Evolutionary conservation across 2,329 filamentous ascomycete species (phyloP).

Genomic region (Emergomyces pasteurianus): DNA sequence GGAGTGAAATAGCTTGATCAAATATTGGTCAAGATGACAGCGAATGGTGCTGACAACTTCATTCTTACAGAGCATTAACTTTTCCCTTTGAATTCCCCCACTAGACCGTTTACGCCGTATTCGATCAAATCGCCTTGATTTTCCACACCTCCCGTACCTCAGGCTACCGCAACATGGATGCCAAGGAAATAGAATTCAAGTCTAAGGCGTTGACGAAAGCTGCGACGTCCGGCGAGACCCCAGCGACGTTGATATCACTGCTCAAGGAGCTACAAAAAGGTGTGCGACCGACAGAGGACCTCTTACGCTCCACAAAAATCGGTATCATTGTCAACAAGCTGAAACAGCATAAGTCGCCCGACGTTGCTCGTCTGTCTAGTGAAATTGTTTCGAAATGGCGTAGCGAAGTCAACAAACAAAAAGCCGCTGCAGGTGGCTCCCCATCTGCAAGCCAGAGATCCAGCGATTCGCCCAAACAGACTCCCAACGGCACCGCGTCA

Average conservation of each 20-base stretch:
- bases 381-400: slow-evolving; percentile 66
- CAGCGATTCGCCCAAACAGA: slow-evolving; percentile 32
- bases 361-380: slow-evolving; percentile 60
- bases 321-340: slow-evolving; percentile 81
- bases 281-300: slow-evolving; percentile 73
- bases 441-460: slow-evolving; percentile 28
- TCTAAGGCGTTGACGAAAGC: slow-evolving; percentile 74
- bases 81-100: not conserved
- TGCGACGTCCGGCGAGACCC: slow-evolving; percentile 59
- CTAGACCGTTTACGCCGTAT: not conserved
- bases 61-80: not conserved
- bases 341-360: slow-evolving; percentile 63
- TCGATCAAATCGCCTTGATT: not conserved
- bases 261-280: slow-evolving; percentile 69
- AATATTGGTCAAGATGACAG: not conserved
- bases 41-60: not conserved
- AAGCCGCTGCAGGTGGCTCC: slow-evolving; percentile 24
- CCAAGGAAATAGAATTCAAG: slow-evolving; percentile 66
- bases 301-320: slow-evolving; percentile 81
- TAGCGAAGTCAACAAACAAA: slow-evolving; percentile 38
- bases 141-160: not conserved
- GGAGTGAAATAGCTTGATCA: not conserved
- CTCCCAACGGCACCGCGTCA: slow-evolving; percentile 43
- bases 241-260: slow-evolving; percentile 59
- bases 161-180: slow-evolving; percentile 53